These are phyloP conservation scores for Avicennia marina DNA, from an alignment of 257 asterid species.

Conservation along the genomic window DNA sequence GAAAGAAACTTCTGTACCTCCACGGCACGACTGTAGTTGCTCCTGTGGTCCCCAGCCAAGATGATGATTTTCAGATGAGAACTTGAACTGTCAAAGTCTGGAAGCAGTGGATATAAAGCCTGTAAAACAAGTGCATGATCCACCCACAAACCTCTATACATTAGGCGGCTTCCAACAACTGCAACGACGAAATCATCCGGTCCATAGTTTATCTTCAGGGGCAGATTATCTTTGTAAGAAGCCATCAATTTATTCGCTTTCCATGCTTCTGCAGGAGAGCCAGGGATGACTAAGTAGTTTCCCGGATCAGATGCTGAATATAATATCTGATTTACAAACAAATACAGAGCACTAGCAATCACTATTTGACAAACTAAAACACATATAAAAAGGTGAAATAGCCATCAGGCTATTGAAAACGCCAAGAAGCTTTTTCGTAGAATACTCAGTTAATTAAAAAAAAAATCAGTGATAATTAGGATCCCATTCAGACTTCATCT, in stretches of 20 bases:
- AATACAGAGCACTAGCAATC: neutral
- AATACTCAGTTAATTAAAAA: too few relatives aligned
- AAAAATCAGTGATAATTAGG: too few relatives aligned
- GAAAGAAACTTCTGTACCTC: conserved; percentile 46
- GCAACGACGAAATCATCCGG: conserved; percentile 52
- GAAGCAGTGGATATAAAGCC: conserved; percentile 58
- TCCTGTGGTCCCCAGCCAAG: conserved; percentile 47
- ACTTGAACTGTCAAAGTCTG: conserved; percentile 36
- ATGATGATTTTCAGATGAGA: conserved; percentile 63
- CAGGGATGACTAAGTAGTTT: conserved; percentile 85
- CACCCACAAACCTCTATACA: conserved; percentile 79
- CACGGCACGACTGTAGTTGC: conserved; percentile 65
- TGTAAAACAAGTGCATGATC: conserved; percentile 82
- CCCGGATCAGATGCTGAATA: conserved; percentile 79
- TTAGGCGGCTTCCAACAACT: conserved; percentile 67
- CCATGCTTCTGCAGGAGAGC: conserved; percentile 71
- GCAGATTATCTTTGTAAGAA: conserved; percentile 21
- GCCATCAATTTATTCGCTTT: conserved; percentile 39
- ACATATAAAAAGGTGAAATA: too few relatives aligned
- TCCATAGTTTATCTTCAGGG: conserved; percentile 29
- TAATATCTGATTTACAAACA: conserved; percentile 50
- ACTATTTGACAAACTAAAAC: too few relatives aligned
- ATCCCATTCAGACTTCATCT: too few relatives aligned
- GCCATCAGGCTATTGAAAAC: too few relatives aligned
- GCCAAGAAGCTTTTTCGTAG: too few relatives aligned